phyloP scores from a whole-genome alignment of 352 stramenopile species.

The Phytophthora constricta region DNA sequence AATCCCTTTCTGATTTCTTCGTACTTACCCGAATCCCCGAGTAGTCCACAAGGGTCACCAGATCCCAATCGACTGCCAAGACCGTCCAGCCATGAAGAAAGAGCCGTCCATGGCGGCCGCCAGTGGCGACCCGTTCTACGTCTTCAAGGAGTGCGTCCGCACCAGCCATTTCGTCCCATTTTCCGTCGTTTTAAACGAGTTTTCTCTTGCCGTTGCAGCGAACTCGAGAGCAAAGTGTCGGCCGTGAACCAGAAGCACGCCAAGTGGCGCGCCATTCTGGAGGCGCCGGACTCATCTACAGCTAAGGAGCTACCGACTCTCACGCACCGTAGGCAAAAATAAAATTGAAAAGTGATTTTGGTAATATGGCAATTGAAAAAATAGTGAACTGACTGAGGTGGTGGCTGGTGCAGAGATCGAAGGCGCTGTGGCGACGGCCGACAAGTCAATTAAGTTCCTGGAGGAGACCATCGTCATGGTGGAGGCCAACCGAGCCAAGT shows the following conservation, averaged over 20 bases:
- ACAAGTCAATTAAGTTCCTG: slow-evolving; percentile 84
- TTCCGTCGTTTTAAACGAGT: not conserved
- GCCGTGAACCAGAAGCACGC: slow-evolving; percentile 72
- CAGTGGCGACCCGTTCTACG: slow-evolving; percentile 82
- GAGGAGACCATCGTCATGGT: slow-evolving; percentile 87
- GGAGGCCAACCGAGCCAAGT: slow-evolving; percentile 80
- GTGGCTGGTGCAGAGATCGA: slow-evolving; percentile 68
- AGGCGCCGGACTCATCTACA: slow-evolving; percentile 48
- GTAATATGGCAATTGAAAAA: slow-evolving; percentile 12
- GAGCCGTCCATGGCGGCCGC: slow-evolving; percentile 39
- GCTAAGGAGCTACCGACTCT: slow-evolving; percentile 63
- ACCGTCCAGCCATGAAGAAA: slow-evolving; percentile 23
- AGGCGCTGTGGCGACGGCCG: slow-evolving; percentile 51
- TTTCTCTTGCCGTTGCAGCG: slow-evolving; percentile 37
- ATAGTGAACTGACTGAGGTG: not conserved
- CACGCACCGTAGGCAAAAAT: slow-evolving; percentile 62
- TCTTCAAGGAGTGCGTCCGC: slow-evolving; percentile 81
- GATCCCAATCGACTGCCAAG: slow-evolving; percentile 6
- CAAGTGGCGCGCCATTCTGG: slow-evolving; percentile 66
- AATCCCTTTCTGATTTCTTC: slow-evolving; percentile 23
- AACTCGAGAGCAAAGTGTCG: slow-evolving; percentile 80
- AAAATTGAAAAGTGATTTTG: no score
- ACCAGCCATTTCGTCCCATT: no score
- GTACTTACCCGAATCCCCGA: slow-evolving; percentile 11
- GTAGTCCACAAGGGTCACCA: slow-evolving; percentile 1